Evolutionary conservation across 305 asterid species (phyloP).

Genomic region (Coffea humblotiana): DNA sequence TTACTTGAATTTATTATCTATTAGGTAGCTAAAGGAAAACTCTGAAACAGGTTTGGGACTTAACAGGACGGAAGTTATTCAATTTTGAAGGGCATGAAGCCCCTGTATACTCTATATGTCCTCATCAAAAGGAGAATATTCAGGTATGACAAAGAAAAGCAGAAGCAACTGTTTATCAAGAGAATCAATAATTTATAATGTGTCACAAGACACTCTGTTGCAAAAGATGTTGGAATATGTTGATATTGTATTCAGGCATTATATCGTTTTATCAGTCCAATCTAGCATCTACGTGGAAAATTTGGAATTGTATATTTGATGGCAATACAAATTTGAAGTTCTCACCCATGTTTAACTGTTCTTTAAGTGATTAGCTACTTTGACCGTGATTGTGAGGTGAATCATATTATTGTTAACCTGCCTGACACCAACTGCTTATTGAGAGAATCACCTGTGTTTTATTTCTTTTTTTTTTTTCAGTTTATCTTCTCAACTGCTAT

Average conservation of each 20-base stretch:
- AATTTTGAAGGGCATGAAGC: slow-evolving; percentile 78
- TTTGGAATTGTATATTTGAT: background rate
- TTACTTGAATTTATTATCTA: background rate
- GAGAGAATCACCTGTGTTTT: background rate
- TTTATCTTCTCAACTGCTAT: slow-evolving; percentile 77
- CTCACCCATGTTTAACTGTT: background rate
- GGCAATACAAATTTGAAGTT: background rate
- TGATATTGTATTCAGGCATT: background rate
- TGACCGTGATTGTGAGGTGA: background rate
- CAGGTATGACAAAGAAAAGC: slow-evolving; percentile 38
- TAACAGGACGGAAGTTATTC: slow-evolving; percentile 57
- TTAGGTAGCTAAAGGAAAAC: background rate
- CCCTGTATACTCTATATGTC: slow-evolving; percentile 70
- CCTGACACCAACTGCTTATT: too few relatives aligned
- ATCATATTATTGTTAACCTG: background rate
- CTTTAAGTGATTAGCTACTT: background rate
- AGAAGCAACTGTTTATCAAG: too few relatives aligned
- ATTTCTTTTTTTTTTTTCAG: slow-evolving; percentile 26
- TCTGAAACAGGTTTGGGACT: slow-evolving; percentile 64
- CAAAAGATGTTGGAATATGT: background rate
- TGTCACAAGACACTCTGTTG: background rate
- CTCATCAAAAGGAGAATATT: slow-evolving; percentile 71
- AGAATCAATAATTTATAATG: background rate
- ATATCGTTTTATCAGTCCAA: too few relatives aligned
- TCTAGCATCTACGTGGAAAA: background rate